Evolutionary conservation across 441 rosid genomes (phyloP).

Genomic region (Daphne laureola): DNA sequence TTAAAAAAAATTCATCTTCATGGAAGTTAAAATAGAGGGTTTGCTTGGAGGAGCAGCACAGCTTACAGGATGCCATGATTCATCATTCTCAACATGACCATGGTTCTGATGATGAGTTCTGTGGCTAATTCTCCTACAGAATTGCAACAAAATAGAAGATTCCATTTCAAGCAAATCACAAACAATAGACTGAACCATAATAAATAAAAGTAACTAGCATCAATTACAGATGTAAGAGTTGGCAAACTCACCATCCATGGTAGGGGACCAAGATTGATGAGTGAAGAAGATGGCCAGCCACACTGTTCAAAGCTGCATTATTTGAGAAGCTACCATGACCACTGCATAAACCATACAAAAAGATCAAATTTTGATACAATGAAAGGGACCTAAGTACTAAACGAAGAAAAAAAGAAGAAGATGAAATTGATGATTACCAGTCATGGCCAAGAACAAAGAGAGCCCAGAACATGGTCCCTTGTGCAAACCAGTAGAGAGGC

Average conservation of each 20-base stretch:
- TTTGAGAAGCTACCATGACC: constrained; percentile 99
- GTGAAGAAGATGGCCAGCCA: constrained; percentile 82
- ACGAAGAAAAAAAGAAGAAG: background rate
- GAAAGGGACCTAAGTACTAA: background rate
- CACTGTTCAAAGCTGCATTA: constrained; percentile 61
- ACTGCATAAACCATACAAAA: constrained; percentile 26
- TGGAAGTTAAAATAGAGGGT: background rate
- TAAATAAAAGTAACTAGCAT: background rate
- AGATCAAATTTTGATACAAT: background rate
- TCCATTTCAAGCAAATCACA: too few relatives aligned
- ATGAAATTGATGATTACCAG: constrained; percentile 18
- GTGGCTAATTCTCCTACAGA: constrained; percentile 84
- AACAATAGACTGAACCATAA: too few relatives aligned
- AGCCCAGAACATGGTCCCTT: constrained; percentile 51
- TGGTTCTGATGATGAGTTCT: constrained; percentile 93
- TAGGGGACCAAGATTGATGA: constrained; percentile 93
- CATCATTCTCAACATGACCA: constrained; percentile 94
- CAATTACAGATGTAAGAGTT: background rate
- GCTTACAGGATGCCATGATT: constrained; percentile 89
- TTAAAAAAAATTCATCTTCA: constrained; percentile 1
- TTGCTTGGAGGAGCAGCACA: background rate
- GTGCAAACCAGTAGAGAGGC: constrained; percentile 44
- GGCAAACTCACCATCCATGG: constrained; percentile 71
- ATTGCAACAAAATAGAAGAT: background rate
- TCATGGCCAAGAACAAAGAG: constrained; percentile 50